phyloP scores from a whole-genome alignment of 345 rosid species.

The Ceriops zippeliana region DNA sequence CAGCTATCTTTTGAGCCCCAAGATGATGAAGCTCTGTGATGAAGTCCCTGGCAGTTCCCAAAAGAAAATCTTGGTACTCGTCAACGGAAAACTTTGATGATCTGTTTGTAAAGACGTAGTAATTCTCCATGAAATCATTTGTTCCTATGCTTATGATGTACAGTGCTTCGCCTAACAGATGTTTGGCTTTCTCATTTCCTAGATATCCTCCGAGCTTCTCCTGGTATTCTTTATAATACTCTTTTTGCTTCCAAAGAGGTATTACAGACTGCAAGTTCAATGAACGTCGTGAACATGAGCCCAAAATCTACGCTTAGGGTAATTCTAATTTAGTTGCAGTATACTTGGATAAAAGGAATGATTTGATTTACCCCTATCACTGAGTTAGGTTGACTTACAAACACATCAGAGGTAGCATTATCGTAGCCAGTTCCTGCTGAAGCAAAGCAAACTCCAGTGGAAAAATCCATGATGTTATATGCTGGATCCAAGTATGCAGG shows the following conservation, averaged over 20 bases:
- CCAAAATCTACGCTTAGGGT: not conserved
- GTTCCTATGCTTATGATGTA: slow-evolving; percentile 13
- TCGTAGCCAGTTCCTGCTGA: slow-evolving; percentile 16
- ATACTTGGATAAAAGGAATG: too few relatives aligned
- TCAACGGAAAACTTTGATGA: slow-evolving; percentile 1
- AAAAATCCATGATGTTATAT: slow-evolving; percentile 2
- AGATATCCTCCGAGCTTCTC: slow-evolving; percentile 1
- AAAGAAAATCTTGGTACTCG: not conserved
- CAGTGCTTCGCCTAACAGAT: slow-evolving; percentile 4
- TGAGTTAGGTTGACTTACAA: not conserved
- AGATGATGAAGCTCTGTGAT: slow-evolving; percentile 7
- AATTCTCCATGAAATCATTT: slow-evolving; percentile 16
- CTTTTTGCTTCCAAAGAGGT: slow-evolving; percentile 10
- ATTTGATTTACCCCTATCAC: not conserved
- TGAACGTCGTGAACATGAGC: not conserved
- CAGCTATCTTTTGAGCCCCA: slow-evolving; percentile 8
- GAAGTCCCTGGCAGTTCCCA: not conserved
- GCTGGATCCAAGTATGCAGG: slow-evolving; percentile 15
- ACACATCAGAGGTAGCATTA: slow-evolving; percentile 9
- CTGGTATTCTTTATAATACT: slow-evolving; percentile 3
- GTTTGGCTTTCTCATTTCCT: slow-evolving; percentile 3
- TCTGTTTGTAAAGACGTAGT: not conserved
- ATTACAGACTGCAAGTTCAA: slow-evolving; percentile 5
- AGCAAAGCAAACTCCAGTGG: slow-evolving; percentile 11
- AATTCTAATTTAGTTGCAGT: not conserved